phyloP scores from a whole-genome alignment of 1,139 yeast species.

The Saccharomycopsis crataegensis region DNA sequence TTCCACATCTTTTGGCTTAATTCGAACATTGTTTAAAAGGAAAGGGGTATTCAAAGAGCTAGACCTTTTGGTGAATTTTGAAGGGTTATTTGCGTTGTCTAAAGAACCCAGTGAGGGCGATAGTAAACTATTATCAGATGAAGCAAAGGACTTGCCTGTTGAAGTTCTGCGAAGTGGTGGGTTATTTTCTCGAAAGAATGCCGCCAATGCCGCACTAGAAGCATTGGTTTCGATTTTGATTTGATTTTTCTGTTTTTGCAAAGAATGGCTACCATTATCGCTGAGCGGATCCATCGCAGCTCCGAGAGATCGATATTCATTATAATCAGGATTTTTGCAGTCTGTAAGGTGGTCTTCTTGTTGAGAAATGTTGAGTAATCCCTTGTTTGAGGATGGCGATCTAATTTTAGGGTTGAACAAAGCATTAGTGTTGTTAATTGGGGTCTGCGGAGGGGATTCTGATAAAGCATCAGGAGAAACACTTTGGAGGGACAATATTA shows the following conservation, averaged over 20 bases:
- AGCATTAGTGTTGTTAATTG: slow-evolving; percentile 11
- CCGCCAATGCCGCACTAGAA: slow-evolving; percentile 58
- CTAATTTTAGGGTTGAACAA: slow-evolving; percentile 14
- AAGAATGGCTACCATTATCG: not conserved
- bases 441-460: slow-evolving; percentile 19
- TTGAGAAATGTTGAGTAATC: not conserved
- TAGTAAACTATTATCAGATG: not conserved
- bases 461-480: slow-evolving; percentile 5
- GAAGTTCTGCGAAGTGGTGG: slow-evolving; percentile 1
- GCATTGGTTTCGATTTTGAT: slow-evolving; percentile 34
- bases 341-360: not conserved
- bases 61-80: slow-evolving; percentile 8
- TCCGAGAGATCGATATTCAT: not conserved
- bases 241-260: not conserved
- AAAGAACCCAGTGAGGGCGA: too few species aligned
- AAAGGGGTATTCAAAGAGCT: slow-evolving; percentile 15
- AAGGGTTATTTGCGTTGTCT: not conserved
- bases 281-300: not conserved
- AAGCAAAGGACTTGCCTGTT: slow-evolving; percentile 7
- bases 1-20: slow-evolving; percentile 1
- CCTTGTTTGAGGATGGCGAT: too few species aligned
- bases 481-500: slow-evolving; percentile 27
- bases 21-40: slow-evolving; percentile 17
- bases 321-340: not conserved
- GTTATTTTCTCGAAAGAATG: slow-evolving; percentile 35